Evolutionary conservation across 129 eudicot species (phyloP).

Genomic region (Chrysanthemum lavandulifolium): DNA sequence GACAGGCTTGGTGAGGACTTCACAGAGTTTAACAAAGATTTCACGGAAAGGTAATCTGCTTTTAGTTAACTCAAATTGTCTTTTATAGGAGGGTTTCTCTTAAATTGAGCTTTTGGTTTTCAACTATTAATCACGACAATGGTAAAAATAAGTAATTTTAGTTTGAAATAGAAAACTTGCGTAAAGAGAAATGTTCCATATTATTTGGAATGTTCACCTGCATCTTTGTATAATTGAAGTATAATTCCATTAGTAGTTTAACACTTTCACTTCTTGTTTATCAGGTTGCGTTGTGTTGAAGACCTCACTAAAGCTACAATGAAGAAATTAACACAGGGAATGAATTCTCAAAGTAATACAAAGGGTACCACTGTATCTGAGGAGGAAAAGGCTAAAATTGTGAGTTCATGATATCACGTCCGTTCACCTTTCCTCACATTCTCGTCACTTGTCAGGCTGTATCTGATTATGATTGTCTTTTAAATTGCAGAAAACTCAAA

Average conservation of each 20-base stretch:
- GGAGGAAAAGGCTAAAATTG: slow-evolving; percentile 72
- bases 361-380: slow-evolving; percentile 64
- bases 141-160: too few species aligned
- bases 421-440: slow-evolving; percentile 29
- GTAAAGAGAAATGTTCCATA: too few species aligned
- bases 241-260: not conserved
- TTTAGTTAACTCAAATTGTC: slow-evolving; percentile 22
- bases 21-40: slow-evolving; percentile 79
- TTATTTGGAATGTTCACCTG: slow-evolving; percentile 8
- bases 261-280: slow-evolving; percentile 32
- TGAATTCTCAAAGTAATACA: slow-evolving; percentile 78
- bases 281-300: slow-evolving; percentile 78
- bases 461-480: slow-evolving; percentile 35
- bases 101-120: too few species aligned
- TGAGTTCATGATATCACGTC: slow-evolving; percentile 34
- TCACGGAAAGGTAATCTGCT: slow-evolving; percentile 67
- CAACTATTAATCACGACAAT: too few species aligned
- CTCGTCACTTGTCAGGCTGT: not conserved
- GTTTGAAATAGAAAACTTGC: too few species aligned
- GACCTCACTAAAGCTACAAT: slow-evolving; percentile 72
- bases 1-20: slow-evolving; percentile 99
- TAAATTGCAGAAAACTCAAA: slow-evolving; percentile 71
- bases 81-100: too few species aligned
- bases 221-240: not conserved
- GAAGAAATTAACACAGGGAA: slow-evolving; percentile 83